Percentiles rank a stretch among this genome's conserved stretches.
Conservation (phyloP, 208 protist species). For the Angomonas deanei region DNA sequence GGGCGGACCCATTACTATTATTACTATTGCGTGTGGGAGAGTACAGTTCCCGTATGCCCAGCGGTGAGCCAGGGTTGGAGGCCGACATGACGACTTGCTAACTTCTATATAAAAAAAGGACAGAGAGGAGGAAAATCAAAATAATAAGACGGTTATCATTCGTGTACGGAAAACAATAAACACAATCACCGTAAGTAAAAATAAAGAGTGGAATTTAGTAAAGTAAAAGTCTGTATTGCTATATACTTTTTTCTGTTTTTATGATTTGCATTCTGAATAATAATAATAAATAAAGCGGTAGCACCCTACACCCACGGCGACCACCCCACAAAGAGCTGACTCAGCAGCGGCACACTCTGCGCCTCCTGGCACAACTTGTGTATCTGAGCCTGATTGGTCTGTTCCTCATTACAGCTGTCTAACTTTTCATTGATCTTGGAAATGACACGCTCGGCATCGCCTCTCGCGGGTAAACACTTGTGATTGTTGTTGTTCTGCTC, state of each 20-base stretch:
- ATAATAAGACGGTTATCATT: background rate
- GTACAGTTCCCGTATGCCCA: background rate
- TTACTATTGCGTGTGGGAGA: background rate
- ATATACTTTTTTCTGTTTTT: background rate
- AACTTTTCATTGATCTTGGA: slow-evolving; percentile 87
- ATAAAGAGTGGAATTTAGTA: background rate
- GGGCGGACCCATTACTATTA: background rate
- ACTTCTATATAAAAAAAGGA: slow-evolving; percentile 51
- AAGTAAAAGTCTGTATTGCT: background rate
- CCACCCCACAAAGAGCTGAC: slow-evolving; percentile 78
- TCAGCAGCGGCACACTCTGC: slow-evolving; percentile 56
- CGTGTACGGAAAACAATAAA: background rate
- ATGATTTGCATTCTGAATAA: no score
- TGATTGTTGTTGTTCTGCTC: background rate
- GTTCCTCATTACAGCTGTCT: slow-evolving; percentile 60
- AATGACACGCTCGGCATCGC: slow-evolving; percentile 74
- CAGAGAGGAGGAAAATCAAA: slow-evolving; percentile 6
- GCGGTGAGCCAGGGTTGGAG: slow-evolving; percentile 19
- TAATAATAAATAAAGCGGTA: no score
- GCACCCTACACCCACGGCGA: slow-evolving; percentile 54
- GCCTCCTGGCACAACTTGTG: slow-evolving; percentile 59
- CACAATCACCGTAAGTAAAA: background rate
- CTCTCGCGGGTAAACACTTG: slow-evolving; percentile 13
- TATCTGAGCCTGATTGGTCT: slow-evolving; percentile 62
- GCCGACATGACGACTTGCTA: slow-evolving; percentile 5